A percentile compares a stretch with the other conserved stretches of the same genome.
Evolutionary conservation across 2,329 filamentous ascomycete genomes (phyloP).

Genomic region (Neocucurbitaria cava): DNA sequence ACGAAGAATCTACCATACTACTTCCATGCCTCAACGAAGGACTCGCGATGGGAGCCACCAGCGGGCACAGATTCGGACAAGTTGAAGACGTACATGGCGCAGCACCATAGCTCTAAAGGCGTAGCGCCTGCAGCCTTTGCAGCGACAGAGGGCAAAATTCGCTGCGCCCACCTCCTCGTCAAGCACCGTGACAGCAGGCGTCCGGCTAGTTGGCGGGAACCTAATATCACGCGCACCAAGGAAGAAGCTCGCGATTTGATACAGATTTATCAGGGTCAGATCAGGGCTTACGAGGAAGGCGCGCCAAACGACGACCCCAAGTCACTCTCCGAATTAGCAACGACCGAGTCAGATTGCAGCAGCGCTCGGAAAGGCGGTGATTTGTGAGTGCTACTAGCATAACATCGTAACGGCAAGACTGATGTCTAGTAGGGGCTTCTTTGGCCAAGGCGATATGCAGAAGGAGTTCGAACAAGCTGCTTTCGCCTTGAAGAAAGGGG

Average conservation of each 20-base stretch:
- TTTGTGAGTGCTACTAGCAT: constrained; percentile 62
- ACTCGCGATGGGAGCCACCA: constrained; percentile 95
- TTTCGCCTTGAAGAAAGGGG: constrained; percentile 84
- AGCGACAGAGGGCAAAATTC: constrained; percentile 76
- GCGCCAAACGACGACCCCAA: constrained; percentile 34
- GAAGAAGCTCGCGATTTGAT: constrained; percentile 85
- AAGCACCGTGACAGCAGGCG: constrained; percentile 91
- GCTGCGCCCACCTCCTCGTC: constrained; percentile 88
- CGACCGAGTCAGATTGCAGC: constrained; percentile 92
- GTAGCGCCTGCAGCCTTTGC: constrained; percentile 49
- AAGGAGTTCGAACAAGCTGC: constrained; percentile 97
- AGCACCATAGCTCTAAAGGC: constrained; percentile 73
- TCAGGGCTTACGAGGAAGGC: constrained; percentile 68
- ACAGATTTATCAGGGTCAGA: constrained; percentile 74
- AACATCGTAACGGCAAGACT: neutral
- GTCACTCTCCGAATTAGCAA: constrained; percentile 79
- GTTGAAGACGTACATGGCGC: constrained; percentile 92
- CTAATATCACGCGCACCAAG: constrained; percentile 85
- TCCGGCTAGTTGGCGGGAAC: constrained; percentile 91
- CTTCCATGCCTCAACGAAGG: constrained; percentile 86
- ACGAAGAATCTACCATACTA: constrained; percentile 99
- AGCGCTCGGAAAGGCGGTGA: constrained; percentile 94
- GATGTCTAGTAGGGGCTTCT: constrained; percentile 71
- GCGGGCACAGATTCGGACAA: constrained; percentile 86
- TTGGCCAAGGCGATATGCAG: constrained; percentile 95